Base-by-base conservation (phyloP, 1,284 basidiomycete species). In the Amylostereum chailletii region DNA sequence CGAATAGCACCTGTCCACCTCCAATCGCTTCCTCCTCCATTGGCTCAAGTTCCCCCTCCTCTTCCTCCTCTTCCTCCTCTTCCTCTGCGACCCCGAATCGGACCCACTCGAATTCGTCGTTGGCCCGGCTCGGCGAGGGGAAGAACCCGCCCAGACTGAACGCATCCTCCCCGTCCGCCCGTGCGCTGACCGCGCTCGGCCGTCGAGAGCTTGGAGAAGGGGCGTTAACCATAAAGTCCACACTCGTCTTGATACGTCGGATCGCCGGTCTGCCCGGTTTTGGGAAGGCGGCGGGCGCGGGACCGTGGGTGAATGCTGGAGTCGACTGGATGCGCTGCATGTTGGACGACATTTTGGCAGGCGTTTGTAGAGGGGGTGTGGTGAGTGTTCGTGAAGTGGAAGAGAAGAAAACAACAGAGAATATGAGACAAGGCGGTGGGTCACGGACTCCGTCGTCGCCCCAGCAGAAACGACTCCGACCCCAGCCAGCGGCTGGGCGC, bases 101-200 rank as follows among this genome's bases (percentile, higher is more conserved):
- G 51, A 72, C 58, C 72, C 74, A 75, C 50, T 65, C 63, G 37
- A 64, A 61, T 19, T 62, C 63, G 41, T 55, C 56, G 34, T 45
- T 38, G 45, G 54, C 45, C 49, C 57, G 43, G 33, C 63, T 55
- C 33, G 64, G 57, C 29, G 66, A 58, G 4, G 77, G 75, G 61
- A 77, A 77, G 64, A 79, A 78, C 9, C 69, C 70, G 26, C 62
- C 61, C 48, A 79, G 64, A 57, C 62, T 74, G 64, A 77, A 78
- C 5, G 76, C 71, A 55, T 78, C 75, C 48, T 71, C 70, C 38
- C 42, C 34, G 29, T 38, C 53, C 54, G 46, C 47, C 59, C 52
- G 52, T 56, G 39, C 36, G 53, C 48, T 31, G 48, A 40, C 40
- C 36, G 41, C 46, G 48, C 19, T 19, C 19, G 19, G 19, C 19